phyloP scores from a whole-genome alignment of 163 green algal genomes.

The Chlamydomonas reinhardtii region DNA sequence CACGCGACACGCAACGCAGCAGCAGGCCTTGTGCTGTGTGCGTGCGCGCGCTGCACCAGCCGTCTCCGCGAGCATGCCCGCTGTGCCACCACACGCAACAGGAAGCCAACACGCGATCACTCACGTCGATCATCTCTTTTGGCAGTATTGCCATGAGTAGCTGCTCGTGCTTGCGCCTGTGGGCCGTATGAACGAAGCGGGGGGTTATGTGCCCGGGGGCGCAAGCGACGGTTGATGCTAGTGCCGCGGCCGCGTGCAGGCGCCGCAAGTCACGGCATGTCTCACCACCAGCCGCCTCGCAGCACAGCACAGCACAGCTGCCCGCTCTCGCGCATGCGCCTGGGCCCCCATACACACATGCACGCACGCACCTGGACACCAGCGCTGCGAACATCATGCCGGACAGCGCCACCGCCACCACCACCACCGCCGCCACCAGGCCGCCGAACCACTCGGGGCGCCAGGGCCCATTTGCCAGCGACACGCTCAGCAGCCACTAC shows the following conservation, averaged over 20 bases:
- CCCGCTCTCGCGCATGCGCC: too few species aligned
- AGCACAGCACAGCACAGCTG: neutral
- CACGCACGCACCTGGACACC: neutral
- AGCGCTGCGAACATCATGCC: neutral
- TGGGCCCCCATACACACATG: too few species aligned
- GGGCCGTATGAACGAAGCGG: neutral
- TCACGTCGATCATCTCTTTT: neutral
- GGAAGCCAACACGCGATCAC: neutral
- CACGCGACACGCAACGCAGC: too few species aligned
- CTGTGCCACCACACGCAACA: too few species aligned
- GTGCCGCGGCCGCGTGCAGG: too few species aligned
- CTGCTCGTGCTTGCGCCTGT: slow-evolving; percentile 1
- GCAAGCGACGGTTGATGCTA: neutral
- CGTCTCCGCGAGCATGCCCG: too few species aligned
- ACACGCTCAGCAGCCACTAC: slow-evolving; percentile 14
- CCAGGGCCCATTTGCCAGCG: neutral
- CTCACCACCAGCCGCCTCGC: too few species aligned
- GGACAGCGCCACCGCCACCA: neutral
- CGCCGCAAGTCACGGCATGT: too few species aligned
- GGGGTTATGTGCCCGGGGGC: too few species aligned
- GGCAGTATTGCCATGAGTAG: slow-evolving; percentile 30
- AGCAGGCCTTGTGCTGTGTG: too few species aligned
- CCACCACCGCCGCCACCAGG: slow-evolving; percentile 12
- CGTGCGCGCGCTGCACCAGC: too few species aligned
- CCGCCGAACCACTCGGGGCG: neutral